Evolutionary conservation across 257 asterid species (phyloP).

Genomic region (Solanum sitiens): DNA sequence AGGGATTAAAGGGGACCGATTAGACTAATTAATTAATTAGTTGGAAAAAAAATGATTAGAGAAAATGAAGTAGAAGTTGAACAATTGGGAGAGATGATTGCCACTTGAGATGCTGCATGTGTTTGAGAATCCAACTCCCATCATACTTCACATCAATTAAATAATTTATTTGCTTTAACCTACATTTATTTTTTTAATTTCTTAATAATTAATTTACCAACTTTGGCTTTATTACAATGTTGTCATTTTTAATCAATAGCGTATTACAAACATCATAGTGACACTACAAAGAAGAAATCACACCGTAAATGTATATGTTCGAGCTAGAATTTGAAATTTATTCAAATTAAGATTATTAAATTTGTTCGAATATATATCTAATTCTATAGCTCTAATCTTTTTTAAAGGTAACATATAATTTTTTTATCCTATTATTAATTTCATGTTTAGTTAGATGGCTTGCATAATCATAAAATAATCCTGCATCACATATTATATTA

Average conservation of each 20-base stretch:
- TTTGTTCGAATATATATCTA: too few species aligned
- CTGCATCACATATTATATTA: too few species aligned
- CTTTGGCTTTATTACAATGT: conserved; percentile 4
- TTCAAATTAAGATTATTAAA: too few species aligned
- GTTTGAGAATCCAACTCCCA: conserved; percentile 22
- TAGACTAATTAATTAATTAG: background rate
- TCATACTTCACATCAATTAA: conserved; percentile 18
- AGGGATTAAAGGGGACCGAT: background rate
- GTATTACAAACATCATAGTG: too few species aligned
- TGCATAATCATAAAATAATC: too few species aligned
- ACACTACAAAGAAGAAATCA: too few species aligned
- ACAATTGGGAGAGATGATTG: conserved; percentile 21
- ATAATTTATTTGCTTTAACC: background rate
- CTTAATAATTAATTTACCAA: background rate
- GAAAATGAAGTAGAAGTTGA: background rate
- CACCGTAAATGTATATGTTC: too few species aligned
- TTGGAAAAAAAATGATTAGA: background rate
- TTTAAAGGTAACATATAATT: too few species aligned
- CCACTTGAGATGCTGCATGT: conserved; percentile 15
- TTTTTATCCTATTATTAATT: too few species aligned
- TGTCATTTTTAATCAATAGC: background rate
- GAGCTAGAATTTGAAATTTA: too few species aligned
- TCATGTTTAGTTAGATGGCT: too few species aligned
- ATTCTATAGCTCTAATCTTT: too few species aligned
- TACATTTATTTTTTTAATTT: background rate